Evolutionary conservation across 2,329 filamentous ascomycete genomes (phyloP).

Genomic region (Penicillium italicum): DNA sequence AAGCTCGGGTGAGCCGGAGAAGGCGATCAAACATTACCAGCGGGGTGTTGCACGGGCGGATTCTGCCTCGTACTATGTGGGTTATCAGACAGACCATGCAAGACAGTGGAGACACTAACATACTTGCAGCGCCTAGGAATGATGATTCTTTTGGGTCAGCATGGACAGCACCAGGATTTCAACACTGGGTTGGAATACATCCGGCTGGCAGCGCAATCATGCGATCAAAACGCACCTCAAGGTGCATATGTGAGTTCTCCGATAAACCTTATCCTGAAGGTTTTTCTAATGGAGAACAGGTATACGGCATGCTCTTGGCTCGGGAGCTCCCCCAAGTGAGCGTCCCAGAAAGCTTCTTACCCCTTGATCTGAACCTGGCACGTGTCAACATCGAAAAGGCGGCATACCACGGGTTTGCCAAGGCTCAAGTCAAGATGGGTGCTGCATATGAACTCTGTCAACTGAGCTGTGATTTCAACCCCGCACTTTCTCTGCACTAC

Average conservation of each 20-base stretch:
- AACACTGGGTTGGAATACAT: constrained; percentile 76
- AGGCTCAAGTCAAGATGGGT: constrained; percentile 96
- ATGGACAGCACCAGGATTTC: constrained; percentile 82
- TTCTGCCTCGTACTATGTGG: constrained; percentile 73
- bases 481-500: constrained; percentile 88
- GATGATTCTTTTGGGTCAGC: constrained; percentile 94
- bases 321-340: constrained; percentile 86
- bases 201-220: constrained; percentile 73
- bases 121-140: constrained; percentile 74
- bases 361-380: constrained; percentile 68
- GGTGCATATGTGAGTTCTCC: constrained; percentile 68
- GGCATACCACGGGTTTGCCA: constrained; percentile 90
- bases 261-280: not conserved
- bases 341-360: constrained; percentile 68
- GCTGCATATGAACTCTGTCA: constrained; percentile 93
- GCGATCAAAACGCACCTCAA: constrained; percentile 94
- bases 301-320: constrained; percentile 90
- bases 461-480: constrained; percentile 90
- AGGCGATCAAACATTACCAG: constrained; percentile 87
- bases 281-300: constrained; percentile 36
- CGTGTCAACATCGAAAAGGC: constrained; percentile 93
- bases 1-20: constrained; percentile 85
- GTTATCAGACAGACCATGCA: constrained; percentile 20
- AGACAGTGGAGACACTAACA: constrained; percentile 14
- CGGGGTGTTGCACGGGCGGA: constrained; percentile 74